Evolutionary conservation across 2,329 filamentous ascomycete species (phyloP).

Genomic region (Pseudocercospora pini-densiflorae): DNA sequence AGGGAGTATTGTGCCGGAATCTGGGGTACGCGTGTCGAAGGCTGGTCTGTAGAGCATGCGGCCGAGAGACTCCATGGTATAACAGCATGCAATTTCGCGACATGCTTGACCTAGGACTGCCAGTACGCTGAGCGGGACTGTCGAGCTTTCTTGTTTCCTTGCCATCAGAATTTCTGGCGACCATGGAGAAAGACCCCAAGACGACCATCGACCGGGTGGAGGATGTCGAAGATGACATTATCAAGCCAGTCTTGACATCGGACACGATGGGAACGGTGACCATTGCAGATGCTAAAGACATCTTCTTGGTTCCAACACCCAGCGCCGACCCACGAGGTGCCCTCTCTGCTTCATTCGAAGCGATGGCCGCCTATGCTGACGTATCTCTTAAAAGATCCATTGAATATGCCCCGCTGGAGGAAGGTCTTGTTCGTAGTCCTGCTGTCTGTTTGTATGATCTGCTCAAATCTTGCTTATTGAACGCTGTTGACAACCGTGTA

Average conservation of each 20-base stretch:
- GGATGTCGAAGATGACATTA: conserved; percentile 12
- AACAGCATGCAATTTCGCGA: not conserved
- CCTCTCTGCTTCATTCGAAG: conserved; percentile 11
- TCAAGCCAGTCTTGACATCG: conserved; percentile 4
- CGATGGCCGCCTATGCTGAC: conserved; percentile 9
- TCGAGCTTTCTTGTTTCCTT: too few species aligned
- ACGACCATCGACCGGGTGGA: conserved; percentile 19
- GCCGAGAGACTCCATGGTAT: not conserved
- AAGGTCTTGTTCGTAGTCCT: conserved; percentile 38
- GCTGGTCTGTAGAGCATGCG: not conserved
- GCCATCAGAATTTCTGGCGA: not conserved
- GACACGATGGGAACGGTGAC: conserved; percentile 39
- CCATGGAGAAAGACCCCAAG: conserved; percentile 16
- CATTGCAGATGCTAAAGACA: conserved; percentile 36
- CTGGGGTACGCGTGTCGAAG: not conserved
- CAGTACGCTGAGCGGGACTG: too few species aligned
- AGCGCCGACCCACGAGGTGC: conserved; percentile 39
- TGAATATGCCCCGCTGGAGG: conserved; percentile 38
- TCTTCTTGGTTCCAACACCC: conserved; percentile 36
- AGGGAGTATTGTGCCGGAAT: not conserved
- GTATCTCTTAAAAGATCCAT: conserved; percentile 34
- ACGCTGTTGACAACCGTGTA: conserved; percentile 21
- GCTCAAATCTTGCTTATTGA: not conserved
- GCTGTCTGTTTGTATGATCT: conserved; percentile 34
- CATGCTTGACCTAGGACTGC: too few species aligned